Base-by-base conservation (phyloP, 1,139 yeast genomes). In the Taphrina flavorubra region DNA sequence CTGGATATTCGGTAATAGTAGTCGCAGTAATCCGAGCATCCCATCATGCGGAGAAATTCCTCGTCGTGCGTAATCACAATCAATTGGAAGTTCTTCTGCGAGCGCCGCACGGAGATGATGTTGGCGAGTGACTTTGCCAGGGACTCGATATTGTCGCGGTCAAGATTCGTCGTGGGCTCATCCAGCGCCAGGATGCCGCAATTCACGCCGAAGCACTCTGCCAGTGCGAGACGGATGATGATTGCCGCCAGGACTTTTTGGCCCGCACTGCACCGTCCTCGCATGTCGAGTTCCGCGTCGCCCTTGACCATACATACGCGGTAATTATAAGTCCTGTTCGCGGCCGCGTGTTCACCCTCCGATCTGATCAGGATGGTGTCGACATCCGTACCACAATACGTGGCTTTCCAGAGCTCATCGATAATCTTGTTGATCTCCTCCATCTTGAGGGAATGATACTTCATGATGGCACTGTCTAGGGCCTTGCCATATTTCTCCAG, bases 261-360 rank as follows among this genome's bases (percentile, higher is more conserved):
- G 0, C 99, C 99, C 0, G 99, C 99, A 1, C 97, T 91, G 77
- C 99, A 95, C 69, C 99, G 81, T 0, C 99, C 99, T 72, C 99
- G 84, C 99, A 95, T 95, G 76, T 95, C 99, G 60, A 95, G 81
- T 77, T 94, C 99, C 0, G 87, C 89, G 68, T 90, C 95, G 74
- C 90, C 91, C 76, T 95, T 95, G 71, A 87, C 86, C 99, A 95
- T 95, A 18, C 94, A 97, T 31, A 95, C 97, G 53, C 98, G 83
- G 77, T 94, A 94, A 76, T 94, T 92, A 78, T 92, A 92, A 0
- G 96, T 85, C 68, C 94, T 81, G 68, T 87, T 87, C 0, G 87
- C 87, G 65, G 85, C 84, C 6, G 83, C 81, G 69, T 81, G 85
- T 60, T 87, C 88, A 58, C 86, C 87, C 74, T 92, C 98, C 62